A percentile compares a stretch with the other conserved stretches of the same genome.
Evolutionary conservation across 345 rosid species (phyloP).

Genomic region (Salix koriyanagi): DNA sequence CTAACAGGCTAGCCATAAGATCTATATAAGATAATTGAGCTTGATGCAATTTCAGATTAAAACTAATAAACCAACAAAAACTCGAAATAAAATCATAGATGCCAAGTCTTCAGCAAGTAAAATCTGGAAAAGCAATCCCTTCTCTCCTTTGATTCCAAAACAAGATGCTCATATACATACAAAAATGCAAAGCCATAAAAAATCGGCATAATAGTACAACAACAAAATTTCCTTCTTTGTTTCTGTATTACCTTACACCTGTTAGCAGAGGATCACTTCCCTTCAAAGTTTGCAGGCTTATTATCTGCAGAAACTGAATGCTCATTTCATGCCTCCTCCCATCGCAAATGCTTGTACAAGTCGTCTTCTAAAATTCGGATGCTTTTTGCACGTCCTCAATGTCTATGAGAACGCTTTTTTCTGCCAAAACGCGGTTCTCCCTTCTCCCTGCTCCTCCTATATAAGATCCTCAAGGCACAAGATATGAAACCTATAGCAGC

Average conservation of each 20-base stretch:
- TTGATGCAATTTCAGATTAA: too few relatives aligned
- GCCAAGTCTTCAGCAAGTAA: too few relatives aligned
- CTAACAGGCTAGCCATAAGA: too few relatives aligned
- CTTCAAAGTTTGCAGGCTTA: background rate
- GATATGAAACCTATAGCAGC: slow-evolving; percentile 64
- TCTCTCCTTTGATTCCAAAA: background rate
- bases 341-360: background rate
- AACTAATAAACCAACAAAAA: too few relatives aligned
- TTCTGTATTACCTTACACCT: background rate
- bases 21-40: too few relatives aligned
- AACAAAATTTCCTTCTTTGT: background rate
- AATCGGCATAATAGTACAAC: slow-evolving; percentile 9
- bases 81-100: too few relatives aligned
- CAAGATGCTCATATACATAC: slow-evolving; percentile 10
- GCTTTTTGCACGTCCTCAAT: slow-evolving; percentile 23
- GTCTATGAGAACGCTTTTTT: slow-evolving; percentile 76
- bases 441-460: slow-evolving; percentile 45
- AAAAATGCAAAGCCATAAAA: slow-evolving; percentile 5
- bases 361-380: background rate
- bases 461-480: slow-evolving; percentile 42
- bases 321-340: background rate
- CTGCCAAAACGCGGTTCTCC: slow-evolving; percentile 50
- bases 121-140: background rate
- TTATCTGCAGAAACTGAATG: background rate
- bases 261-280: background rate